Evolutionary conservation across 139 green algal genomes (phyloP), one percentile per base, ranked within the genome.

Genomic region (Chlorella sp.): DNA sequence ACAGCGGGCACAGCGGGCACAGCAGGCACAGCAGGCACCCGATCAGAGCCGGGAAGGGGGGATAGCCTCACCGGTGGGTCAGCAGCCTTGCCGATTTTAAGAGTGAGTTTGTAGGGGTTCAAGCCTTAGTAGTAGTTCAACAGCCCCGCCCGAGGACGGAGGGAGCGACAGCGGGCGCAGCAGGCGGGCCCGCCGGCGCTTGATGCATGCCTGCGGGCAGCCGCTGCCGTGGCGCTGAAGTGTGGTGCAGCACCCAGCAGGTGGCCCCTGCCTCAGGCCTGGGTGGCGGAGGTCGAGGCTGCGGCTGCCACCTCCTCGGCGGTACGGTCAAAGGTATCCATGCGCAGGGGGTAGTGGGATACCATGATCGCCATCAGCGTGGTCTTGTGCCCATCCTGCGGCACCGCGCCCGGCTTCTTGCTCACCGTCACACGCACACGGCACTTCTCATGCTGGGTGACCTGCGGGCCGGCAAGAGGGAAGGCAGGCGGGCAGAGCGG

Each of bases 361-460:
- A 85, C 79, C 79, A 85, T 85, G 48, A 85, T 68, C 1, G 79
- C 79, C 79, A 85, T 85, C 14, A 85, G 79, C 0, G 42, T 85
- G 30, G 64, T 48, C 84, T 88, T 88, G 84, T 81, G 66, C 0
- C 84, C 84, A 3, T 88, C 5, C 84, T 88, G 84, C 0, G 84
- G 66, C 68, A 88, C 84, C 68, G 36, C 48, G 4, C 84, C 84
- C 1, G 64, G 28, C 85, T 89, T 71, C 61, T 83, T 83, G 69
- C 40, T 57, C 28, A 89, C 85, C 2, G 71, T 89, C 18, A 89
- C 85, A 18, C 85, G 85, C 85, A 89, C 71, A 2, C 85, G 71
- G 85, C 85, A 89, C 71, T 60, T 34, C 26, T 53, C 69, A 4
- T 48, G n/a, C 42, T 79, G 85, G 11, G 68, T 80, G 1, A 88